Evolutionary conservation across 1,139 yeast genomes (phyloP), one percentile per base, ranked within the genome.

Genomic region (Sugiyamaella sp.): DNA sequence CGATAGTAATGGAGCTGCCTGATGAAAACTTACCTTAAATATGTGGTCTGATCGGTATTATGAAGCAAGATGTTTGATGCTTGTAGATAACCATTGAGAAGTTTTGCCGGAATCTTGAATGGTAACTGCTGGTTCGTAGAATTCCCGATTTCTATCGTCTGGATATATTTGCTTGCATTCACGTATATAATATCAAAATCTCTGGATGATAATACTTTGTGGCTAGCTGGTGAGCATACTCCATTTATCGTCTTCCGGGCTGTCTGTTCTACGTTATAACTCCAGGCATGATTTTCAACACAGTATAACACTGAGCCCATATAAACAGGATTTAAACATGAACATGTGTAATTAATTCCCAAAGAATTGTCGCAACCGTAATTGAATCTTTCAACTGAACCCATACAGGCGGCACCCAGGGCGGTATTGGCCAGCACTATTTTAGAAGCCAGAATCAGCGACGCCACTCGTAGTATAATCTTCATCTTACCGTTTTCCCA

Each of bases 111-210:
- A n/a, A 55, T 32, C 22, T 43, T 46, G 35, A 55, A 55, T 1
- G 58, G 58, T 20, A 52, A 32, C 2, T 20, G 17, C 37, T 44
- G 53, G 4, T 38, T n/a, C 2, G 22, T 33, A n/a, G 29, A 22
- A 19, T 46, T 29, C 3, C 42, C 41, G 4, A 27, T 16, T 3
- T 39, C 22, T 14, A 47, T 38, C 9, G 35, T 39, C 2, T 44
- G 39, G 12, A 55, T 22, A 37, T 43, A 55, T 37, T 52, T 50
- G n/a, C 54, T 51, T n/a, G 59, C 59, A 46, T 56, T 56, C 32
- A 56, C 45, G 33, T 33, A 48, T 14, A 51, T 38, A 10, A 53
- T 48, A 38, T 56, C 55, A 42, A 56, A 51, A 39, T 56, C 59
- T 20, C 46, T 24, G 3, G 38, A 21, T 17, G 55, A 49, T 1